These are phyloP conservation scores for Talaromyces sp. DNA, from an alignment of 2,329 filamentous ascomycete species.

Conservation along the genomic window DNA sequence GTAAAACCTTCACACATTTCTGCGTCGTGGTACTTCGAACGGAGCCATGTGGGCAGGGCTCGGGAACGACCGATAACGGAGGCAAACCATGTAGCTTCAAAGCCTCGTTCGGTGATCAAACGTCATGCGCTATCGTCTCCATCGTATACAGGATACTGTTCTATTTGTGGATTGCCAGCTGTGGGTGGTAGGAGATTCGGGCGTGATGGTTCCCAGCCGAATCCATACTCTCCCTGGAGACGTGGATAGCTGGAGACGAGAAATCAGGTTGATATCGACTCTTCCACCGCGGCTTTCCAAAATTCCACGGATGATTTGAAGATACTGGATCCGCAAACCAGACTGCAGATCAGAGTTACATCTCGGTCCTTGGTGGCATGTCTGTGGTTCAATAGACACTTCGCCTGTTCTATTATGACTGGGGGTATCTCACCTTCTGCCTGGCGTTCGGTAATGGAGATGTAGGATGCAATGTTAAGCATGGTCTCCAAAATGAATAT, in stretches of 20 bases:
- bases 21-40: not conserved
- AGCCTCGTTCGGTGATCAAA: not conserved
- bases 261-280: not conserved
- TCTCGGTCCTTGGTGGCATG: constrained; percentile 24
- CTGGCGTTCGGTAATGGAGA: not conserved
- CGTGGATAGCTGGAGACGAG: constrained; percentile 15
- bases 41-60: not conserved
- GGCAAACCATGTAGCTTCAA: constrained; percentile 3
- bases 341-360: constrained; percentile 24
- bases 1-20: not conserved
- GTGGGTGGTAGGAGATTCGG: constrained; percentile 18
- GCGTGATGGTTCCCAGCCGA: constrained; percentile 18
- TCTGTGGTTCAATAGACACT: constrained; percentile 23
- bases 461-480: constrained; percentile 15
- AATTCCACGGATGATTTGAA: constrained; percentile 13
- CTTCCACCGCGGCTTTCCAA: constrained; percentile 7
- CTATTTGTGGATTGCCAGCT: not conserved
- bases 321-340: constrained; percentile 19
- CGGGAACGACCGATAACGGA: not conserved
- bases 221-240: constrained; percentile 3
- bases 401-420: constrained; percentile 18
- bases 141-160: not conserved
- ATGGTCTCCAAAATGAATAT: constrained; percentile 16
- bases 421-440: constrained; percentile 4
- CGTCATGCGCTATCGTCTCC: constrained; percentile 10